Conservation (phyloP, 169 alveolate species). For the Plasmodium inui region DNA sequence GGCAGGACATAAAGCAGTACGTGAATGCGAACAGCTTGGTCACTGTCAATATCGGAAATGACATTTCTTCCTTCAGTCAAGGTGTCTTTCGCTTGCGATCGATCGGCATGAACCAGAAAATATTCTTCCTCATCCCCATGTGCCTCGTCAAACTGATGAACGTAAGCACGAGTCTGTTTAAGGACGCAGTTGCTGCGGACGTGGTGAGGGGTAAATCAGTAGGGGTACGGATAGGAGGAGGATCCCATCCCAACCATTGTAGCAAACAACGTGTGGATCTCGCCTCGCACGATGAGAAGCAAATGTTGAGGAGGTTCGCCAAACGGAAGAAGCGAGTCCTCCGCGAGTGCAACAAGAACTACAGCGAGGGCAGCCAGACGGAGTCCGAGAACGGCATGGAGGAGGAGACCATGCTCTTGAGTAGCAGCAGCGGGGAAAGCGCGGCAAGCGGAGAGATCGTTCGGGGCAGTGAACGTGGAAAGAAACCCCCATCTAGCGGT, state of each 20-base stretch:
- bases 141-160: slow-evolving; percentile 85
- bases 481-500: background rate
- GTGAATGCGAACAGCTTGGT: slow-evolving; percentile 90
- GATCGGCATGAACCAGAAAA: slow-evolving; percentile 88
- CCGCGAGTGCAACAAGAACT: slow-evolving; percentile 26
- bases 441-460: background rate
- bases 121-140: slow-evolving; percentile 84
- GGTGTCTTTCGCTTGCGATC: slow-evolving; percentile 94
- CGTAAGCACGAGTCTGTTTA: slow-evolving; percentile 64
- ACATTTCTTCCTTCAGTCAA: slow-evolving; percentile 92
- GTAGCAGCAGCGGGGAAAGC: background rate
- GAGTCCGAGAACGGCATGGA: background rate
- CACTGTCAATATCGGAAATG: slow-evolving; percentile 89
- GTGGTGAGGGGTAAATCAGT: background rate
- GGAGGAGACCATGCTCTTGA: background rate
- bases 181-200: background rate
- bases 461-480: background rate
- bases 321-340: slow-evolving; percentile 13
- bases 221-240: background rate
- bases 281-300: background rate
- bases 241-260: background rate
- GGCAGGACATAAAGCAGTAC: slow-evolving; percentile 93
- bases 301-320: slow-evolving; percentile 9
- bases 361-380: slow-evolving; percentile 29
- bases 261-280: background rate